Evolutionary conservation across 1,284 basidiomycete genomes (phyloP), one percentile per base, ranked within the genome.

Genomic region (Cutaneotrichosporon cyanovorans): DNA sequence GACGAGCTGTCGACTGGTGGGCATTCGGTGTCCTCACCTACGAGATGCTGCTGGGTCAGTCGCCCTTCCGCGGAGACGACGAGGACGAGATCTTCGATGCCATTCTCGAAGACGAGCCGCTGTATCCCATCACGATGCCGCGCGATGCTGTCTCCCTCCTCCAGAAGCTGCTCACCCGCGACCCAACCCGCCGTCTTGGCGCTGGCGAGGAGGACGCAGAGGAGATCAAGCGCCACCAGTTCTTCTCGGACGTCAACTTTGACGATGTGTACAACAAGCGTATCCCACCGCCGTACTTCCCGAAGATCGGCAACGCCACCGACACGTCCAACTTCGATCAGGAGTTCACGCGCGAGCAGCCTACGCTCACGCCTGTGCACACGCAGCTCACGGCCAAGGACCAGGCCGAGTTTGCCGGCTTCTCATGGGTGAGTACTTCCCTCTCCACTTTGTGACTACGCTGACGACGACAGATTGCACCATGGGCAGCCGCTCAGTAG

Each of bases 101-200:
- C 33, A 98, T 98, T 62, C 74, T 99, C 43, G 95, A 98, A 69
- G 95, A 98, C 68, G 95, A 98, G 68, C 92, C 93, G 35, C 71
- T 99, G 55, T 99, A 98, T 73, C 95, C 95, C 2, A 95, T 99
- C 62, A 97, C 95, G n/a, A 98, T 98, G 95, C 95, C 93, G 7
- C 80, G 89, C 46, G 93, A 97, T 62, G 92, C 91, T 15, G 93
- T 98, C 40, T 91, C 89, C 19, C 86, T 98, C 42, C 71, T 98
- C 50, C 91, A 96, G 67, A 90, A 92, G 77, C 75, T 98, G 8
- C 76, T 98, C 55, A 95, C 90, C 1, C 82, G 93, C 35, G 95
- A 99, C 66, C 92, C 95, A n/a, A 65, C 72, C 21, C 84, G 87
- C 37, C 85, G 95, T 53, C 78, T 99, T n/a, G 95, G 95, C 20